Conservation (phyloP, 2,329 filamentous ascomycete genomes). For the Graphilbum fragrans region DNA sequence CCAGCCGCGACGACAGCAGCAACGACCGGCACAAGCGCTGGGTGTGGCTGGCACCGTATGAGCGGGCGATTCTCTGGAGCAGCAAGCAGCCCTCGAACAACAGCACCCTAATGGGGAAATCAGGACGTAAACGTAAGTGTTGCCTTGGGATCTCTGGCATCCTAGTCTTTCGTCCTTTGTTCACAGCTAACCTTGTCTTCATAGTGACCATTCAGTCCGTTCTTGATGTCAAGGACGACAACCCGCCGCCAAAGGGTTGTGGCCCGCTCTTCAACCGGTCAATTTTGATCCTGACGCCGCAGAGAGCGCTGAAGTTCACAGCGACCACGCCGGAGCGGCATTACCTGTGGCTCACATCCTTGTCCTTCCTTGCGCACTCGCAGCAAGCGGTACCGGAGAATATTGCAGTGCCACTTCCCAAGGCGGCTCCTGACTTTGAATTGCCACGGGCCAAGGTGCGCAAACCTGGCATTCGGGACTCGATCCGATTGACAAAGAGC, state of each 20-base stretch:
- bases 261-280: conserved; percentile 72
- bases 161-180: neutral
- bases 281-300: conserved; percentile 86
- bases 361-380: conserved; percentile 91
- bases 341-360: conserved; percentile 85
- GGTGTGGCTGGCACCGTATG: conserved; percentile 97
- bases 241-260: conserved; percentile 62
- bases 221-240: conserved; percentile 91
- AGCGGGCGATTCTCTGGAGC: conserved; percentile 94
- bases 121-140: conserved; percentile 80
- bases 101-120: conserved; percentile 82
- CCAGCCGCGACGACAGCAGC: conserved; percentile 56
- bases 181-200: conserved; percentile 14
- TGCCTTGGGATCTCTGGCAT: neutral
- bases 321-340: conserved; percentile 73
- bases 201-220: conserved; percentile 91
- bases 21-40: conserved; percentile 84
- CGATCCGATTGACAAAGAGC: conserved; percentile 77
- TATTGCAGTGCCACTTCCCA: conserved; percentile 33
- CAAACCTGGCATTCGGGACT: conserved; percentile 62
- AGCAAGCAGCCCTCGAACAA: conserved; percentile 90
- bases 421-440: conserved; percentile 39
- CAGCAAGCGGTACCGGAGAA: conserved; percentile 70
- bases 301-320: conserved; percentile 91
- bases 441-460: conserved; percentile 33